Percentiles rank a stretch among this genome's conserved stretches.
Conservation (phyloP, 257 asterid genomes). For the Jasminum sambac region DNA sequence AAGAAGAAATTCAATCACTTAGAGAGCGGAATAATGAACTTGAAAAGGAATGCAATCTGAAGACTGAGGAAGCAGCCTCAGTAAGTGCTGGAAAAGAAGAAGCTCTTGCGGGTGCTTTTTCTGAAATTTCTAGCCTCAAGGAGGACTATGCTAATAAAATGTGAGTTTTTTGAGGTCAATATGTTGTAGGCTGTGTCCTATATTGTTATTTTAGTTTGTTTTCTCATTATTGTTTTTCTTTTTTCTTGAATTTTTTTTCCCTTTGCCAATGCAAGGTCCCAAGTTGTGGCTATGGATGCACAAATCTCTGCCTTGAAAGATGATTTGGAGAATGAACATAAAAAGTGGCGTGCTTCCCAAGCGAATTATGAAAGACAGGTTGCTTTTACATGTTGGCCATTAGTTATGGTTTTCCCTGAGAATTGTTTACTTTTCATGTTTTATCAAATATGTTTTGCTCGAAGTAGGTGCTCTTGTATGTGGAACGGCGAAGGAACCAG, state of each 20-base stretch:
- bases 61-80: constrained; percentile 60
- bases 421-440: background rate
- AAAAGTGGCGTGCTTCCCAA: constrained; percentile 74
- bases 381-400: background rate
- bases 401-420: background rate
- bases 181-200: background rate
- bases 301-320: constrained; percentile 65
- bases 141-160: constrained; percentile 61
- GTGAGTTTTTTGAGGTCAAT: constrained; percentile 35
- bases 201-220: constrained; percentile 16
- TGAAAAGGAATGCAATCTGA: constrained; percentile 58
- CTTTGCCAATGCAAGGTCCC: constrained; percentile 42
- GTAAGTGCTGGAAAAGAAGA: constrained; percentile 77
- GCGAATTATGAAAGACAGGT: constrained; percentile 96
- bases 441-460: background rate
- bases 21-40: constrained; percentile 56
- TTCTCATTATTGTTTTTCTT: background rate
- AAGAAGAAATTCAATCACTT: constrained; percentile 56
- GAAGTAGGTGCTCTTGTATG: background rate
- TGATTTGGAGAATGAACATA: constrained; percentile 78
- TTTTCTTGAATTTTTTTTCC: background rate
- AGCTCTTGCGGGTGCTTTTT: constrained; percentile 61
- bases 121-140: constrained; percentile 65
- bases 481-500: background rate
- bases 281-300: constrained; percentile 60